These are phyloP conservation scores for Amylostereum areolatum DNA, from an alignment of 1,284 basidiomycete species.

Conservation along the genomic window DNA sequence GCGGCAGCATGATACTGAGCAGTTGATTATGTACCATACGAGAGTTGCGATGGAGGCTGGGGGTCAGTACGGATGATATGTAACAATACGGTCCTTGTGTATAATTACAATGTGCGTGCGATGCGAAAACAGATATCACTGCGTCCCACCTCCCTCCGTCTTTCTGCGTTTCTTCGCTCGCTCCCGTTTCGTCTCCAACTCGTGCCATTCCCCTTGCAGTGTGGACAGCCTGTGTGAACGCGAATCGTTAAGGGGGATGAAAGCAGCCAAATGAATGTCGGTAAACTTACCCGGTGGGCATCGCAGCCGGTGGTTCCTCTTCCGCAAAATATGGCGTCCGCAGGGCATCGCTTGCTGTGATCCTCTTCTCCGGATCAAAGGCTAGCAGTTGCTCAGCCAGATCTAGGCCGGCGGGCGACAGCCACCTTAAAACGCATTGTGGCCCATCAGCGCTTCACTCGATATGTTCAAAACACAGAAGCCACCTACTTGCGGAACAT, in stretches of 20 bases:
- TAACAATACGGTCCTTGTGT: too few species aligned
- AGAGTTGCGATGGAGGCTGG: too few species aligned
- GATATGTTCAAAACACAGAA: neutral
- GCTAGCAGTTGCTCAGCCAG: slow-evolving; percentile 77
- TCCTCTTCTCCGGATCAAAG: slow-evolving; percentile 80
- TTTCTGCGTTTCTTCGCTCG: slow-evolving; percentile 69
- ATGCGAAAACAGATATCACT: too few species aligned
- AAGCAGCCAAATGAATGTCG: slow-evolving; percentile 1
- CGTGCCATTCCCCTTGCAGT: slow-evolving; percentile 93
- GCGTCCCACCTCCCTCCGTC: slow-evolving; percentile 25
- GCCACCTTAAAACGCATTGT: slow-evolving; percentile 48
- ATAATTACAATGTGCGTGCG: too few species aligned
- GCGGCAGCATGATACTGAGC: slow-evolving; percentile 19
- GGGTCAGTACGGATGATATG: too few species aligned
- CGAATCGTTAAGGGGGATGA: slow-evolving; percentile 12
- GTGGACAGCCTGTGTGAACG: slow-evolving; percentile 48
- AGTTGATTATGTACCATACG: too few species aligned
- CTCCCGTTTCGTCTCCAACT: slow-evolving; percentile 84
- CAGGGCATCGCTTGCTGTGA: slow-evolving; percentile 78
- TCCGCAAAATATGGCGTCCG: slow-evolving; percentile 76
- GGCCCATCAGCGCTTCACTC: neutral
- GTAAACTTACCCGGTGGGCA: slow-evolving; percentile 70
- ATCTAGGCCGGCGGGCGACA: slow-evolving; percentile 79
- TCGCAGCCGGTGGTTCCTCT: slow-evolving; percentile 70
- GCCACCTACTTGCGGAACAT: slow-evolving; percentile 69